These are phyloP conservation scores for Schwanniomyces sp. DNA, from an alignment of 805 yeast genomes.

Conservation along the genomic window DNA sequence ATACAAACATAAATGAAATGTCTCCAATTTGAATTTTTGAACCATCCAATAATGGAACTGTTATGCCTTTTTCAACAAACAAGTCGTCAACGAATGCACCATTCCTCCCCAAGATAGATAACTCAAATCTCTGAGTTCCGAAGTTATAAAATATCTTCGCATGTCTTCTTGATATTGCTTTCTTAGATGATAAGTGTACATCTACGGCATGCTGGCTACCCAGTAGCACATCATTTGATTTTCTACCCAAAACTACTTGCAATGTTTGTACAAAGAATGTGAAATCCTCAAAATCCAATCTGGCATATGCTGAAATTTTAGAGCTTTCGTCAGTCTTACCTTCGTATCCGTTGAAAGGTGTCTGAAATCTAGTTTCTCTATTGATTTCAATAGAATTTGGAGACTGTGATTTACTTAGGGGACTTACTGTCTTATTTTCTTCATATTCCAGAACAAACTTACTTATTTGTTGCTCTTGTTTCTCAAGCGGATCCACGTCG, in stretches of 20 bases:
- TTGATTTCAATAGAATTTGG: constrained; percentile 6
- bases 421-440: constrained; percentile 6
- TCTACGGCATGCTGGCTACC: constrained; percentile 77
- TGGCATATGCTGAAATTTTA: constrained; percentile 61
- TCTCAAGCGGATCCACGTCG: constrained; percentile 13
- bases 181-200: constrained; percentile 88
- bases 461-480: constrained; percentile 3
- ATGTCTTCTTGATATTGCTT: constrained; percentile 90
- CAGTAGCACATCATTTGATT: constrained; percentile 56
- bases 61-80: constrained; percentile 87
- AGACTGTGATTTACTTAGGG: constrained; percentile 15
- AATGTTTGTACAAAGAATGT: constrained; percentile 96
- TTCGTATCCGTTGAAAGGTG: constrained; percentile 14
- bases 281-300: constrained; percentile 86
- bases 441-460: constrained; percentile 2
- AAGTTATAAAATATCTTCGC: constrained; percentile 96
- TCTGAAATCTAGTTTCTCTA: constrained; percentile 2
- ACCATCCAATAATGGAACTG: constrained; percentile 81
- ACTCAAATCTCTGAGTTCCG: constrained; percentile 92
- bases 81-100: constrained; percentile 95
- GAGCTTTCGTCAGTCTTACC: constrained; percentile 14
- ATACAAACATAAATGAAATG: constrained; percentile 80
- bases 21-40: constrained; percentile 92
- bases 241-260: constrained; percentile 90
- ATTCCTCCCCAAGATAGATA: constrained; percentile 88